phyloP scores from a whole-genome alignment of 768 basidiomycete genomes.

The Tricholoma bakamatsutake region DNA sequence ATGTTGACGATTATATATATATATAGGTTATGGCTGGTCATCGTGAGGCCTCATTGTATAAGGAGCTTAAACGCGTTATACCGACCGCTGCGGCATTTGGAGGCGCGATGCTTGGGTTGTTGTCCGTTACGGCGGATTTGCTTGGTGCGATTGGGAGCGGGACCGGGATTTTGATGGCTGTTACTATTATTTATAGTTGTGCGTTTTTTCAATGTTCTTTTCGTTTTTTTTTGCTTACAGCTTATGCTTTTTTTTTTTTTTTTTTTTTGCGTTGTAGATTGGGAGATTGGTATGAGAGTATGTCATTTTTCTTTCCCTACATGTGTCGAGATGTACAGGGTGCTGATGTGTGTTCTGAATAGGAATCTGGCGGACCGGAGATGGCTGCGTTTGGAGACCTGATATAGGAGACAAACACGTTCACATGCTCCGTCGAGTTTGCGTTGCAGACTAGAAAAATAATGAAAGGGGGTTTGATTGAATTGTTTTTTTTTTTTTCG shows the following conservation, averaged over 20 bases:
- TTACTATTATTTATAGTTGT: slow-evolving; percentile 96
- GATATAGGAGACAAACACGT: slow-evolving; percentile 31
- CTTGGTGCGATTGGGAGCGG: slow-evolving; percentile 96
- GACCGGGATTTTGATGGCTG: slow-evolving; percentile 95
- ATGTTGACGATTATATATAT: too few relatives aligned
- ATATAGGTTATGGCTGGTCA: slow-evolving; percentile 85
- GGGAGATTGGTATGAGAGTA: slow-evolving; percentile 89
- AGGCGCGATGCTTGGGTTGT: slow-evolving; percentile 90
- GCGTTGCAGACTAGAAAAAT: too few relatives aligned
- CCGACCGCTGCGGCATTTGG: slow-evolving; percentile 97
- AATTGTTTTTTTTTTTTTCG: too few relatives aligned
- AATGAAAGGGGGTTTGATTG: too few relatives aligned
- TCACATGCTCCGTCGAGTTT: too few relatives aligned
- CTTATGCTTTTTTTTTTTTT: slow-evolving; percentile 1
- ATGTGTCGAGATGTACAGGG: neutral
- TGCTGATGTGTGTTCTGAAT: slow-evolving; percentile 5
- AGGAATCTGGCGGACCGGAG: slow-evolving; percentile 79
- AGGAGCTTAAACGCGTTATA: slow-evolving; percentile 96
- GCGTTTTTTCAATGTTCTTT: slow-evolving; percentile 28
- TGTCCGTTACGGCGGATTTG: slow-evolving; percentile 88
- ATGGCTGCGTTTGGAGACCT: slow-evolving; percentile 77
- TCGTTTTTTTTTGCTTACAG: slow-evolving; percentile 2
- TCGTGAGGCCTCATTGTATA: slow-evolving; percentile 98
- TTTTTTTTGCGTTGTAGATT: slow-evolving; percentile 44
- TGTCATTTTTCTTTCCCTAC: neutral